Base-by-base conservation (phyloP, 805 yeast genomes). In the Suhomyces prunicola region DNA sequence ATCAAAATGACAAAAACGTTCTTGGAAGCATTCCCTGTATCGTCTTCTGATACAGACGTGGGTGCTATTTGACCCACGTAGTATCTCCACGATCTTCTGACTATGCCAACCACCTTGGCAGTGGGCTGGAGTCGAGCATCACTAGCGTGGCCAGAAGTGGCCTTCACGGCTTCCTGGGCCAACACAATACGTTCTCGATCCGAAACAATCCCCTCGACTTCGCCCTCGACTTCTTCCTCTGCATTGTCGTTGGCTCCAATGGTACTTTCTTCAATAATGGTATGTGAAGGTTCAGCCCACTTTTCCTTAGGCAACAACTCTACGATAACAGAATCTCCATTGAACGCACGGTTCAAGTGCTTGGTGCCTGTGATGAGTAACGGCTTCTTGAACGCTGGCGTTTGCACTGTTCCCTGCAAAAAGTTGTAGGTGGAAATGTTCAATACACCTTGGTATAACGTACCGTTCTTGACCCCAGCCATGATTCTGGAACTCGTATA, bases 31-130 rank as follows among this genome's bases (percentile, higher is more conserved):
- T 87, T 85, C 13, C 88, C 81, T 10, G 55, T 46, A 47, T 78
- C 79, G 50, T 82, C 83, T 5, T 67, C 68, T 19, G 76, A 69
- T 1, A 88, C 87, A 2, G 96, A 86, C 36, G 85, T 79, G 44
- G 90, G 87, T 2, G 93, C 86, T 56, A 94, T 79, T 68, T 92
- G 97, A 12, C 99, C 99, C 39, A 94, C 99, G 65, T 92, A 94
- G 59, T 86, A 85, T 68, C 99, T 82, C 99, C 99, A 94, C 56
- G 93, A 89, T 70, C 99, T 82, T 71, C 90, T 87, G 42, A 85
- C 75, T 24, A 94, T 81, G 27, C 96, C 96, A 10, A 94, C 97
- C 35, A 94, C 88, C 59, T 84, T 83, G 2, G 96, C 98, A 0
- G 99, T 93, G n/a, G 98, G 99, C 64, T 88, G 91, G 22, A 86